Conservation (phyloP, 805 yeast species). For the Starmerella kuoi region DNA sequence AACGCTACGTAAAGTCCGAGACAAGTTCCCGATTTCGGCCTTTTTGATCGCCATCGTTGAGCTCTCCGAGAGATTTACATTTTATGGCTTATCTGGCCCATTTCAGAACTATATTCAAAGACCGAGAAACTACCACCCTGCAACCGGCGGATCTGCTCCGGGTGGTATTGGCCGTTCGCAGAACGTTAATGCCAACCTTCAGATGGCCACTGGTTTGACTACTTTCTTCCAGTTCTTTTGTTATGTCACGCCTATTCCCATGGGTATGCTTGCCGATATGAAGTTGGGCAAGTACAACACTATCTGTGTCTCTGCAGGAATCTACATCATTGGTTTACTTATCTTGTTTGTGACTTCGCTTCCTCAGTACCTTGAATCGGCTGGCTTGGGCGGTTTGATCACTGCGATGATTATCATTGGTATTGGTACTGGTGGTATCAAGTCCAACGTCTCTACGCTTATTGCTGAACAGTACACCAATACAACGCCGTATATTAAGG, state of each 20-base stretch:
- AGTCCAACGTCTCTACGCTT: conserved; percentile 61
- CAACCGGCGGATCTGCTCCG: conserved; percentile 31
- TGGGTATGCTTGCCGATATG: conserved; percentile 66
- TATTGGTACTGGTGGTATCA: conserved; percentile 70
- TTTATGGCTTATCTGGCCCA: conserved; percentile 65
- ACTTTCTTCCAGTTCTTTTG: conserved; percentile 75
- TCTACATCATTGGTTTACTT: conserved; percentile 51
- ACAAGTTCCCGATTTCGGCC: conserved; percentile 41
- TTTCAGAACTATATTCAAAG: conserved; percentile 68
- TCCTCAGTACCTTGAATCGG: conserved; percentile 40
- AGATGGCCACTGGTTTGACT: conserved; percentile 58
- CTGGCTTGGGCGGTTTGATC: conserved; percentile 53
- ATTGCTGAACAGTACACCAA: conserved; percentile 64
- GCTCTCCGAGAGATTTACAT: conserved; percentile 69
- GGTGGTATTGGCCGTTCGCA: conserved; percentile 43
- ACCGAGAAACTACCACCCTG: conserved; percentile 27
- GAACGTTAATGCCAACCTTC: conserved; percentile 31
- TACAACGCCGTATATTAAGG: conserved; percentile 46
- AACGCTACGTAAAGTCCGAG: conserved; percentile 43
- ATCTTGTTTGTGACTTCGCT: conserved; percentile 58
- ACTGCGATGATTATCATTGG: conserved; percentile 51
- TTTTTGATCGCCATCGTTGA: conserved; percentile 61
- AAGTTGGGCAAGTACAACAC: conserved; percentile 62
- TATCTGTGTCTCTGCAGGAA: conserved; percentile 45
- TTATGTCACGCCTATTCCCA: conserved; percentile 65